Conservation (phyloP, 148 eudicot species). For the Persicaria maculosa region DNA sequence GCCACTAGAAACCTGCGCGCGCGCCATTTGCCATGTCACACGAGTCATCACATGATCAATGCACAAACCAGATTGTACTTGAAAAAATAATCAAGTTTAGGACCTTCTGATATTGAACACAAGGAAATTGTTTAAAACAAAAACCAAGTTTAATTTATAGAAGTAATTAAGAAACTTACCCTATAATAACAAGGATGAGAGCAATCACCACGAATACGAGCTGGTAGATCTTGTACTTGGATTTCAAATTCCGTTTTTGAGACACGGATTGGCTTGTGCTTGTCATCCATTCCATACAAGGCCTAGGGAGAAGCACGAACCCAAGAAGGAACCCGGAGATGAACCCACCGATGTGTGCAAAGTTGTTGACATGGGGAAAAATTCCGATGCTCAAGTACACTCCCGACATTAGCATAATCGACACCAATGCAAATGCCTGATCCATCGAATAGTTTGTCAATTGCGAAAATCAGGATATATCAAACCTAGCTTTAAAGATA, state of each 20-base stretch:
- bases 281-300: slow-evolving; percentile 51
- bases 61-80: not conserved
- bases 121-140: too few species aligned
- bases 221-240: slow-evolving; percentile 65
- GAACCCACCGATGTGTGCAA: slow-evolving; percentile 59
- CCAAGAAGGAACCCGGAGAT: slow-evolving; percentile 69
- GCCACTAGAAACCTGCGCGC: too few species aligned
- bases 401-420: too few species aligned
- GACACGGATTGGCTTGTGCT: slow-evolving; percentile 15
- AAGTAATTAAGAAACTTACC: slow-evolving; percentile 33
- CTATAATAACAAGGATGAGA: slow-evolving; percentile 48
- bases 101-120: too few species aligned
- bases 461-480: slow-evolving; percentile 24
- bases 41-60: slow-evolving; percentile 3
- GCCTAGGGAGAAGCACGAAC: slow-evolving; percentile 56
- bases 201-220: slow-evolving; percentile 41
- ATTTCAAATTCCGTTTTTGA: slow-evolving; percentile 25
- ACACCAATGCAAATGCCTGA: too few species aligned
- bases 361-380: slow-evolving; percentile 59
- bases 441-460: slow-evolving; percentile 15
- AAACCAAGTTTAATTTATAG: too few species aligned
- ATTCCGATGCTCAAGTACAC: slow-evolving; percentile 44
- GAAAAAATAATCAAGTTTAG: not conserved
- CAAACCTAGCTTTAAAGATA: too few species aligned
- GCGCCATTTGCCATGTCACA: too few species aligned